Evolutionary conservation across 176 grass and related monocot species (phyloP), one percentile per base, ranked within the genome.

Genomic region (Dactylis glomerata): DNA sequence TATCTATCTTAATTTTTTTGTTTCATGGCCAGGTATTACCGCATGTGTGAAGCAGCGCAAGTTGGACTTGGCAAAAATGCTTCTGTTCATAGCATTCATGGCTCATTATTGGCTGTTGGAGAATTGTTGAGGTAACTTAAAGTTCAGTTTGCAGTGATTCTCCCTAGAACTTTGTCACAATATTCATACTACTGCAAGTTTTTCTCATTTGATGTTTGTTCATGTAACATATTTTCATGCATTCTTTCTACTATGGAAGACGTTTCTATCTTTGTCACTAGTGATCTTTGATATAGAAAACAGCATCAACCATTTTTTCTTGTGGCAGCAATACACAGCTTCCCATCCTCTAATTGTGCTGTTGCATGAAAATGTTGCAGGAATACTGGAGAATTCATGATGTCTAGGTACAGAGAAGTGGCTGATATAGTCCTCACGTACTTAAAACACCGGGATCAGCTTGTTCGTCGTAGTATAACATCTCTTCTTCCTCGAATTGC

Each of bases 381-480:
- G 89, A 98, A 98, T 82, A 98, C 96, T 5, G 96, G 96, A 36
- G 96, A 98, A 84, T 98, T 98, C 86, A 98, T 98, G 96, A 98
- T 98, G 96, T 98, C 96, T 50, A 93, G 96, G 68, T 98, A 98
- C 80, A 93, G 93, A 87, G 96, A 98, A 91, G 93, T 98, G 73
- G 96, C 96, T 46, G 96, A 98, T 90, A 98, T 98, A 78, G 93
- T 98, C 71, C 93, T 98, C 32, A 93, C 91, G 3, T 98, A 98
- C 84, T 85, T 98, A 49, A 88, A 92, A 69, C 96, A 98, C 30
- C 87, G 92, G 22, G 96, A 98, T 82, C 89, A 89, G 69, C 93
- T 98, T 92, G 96, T 98, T 87, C 93, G 96, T 45, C 89, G 92
- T 47, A 98, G 96, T 74, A 98, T 98, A 90, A 98, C 96, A 85